These are phyloP conservation scores for Plasmodium malariae DNA, from an alignment of 169 alveolate species.

Conservation along the genomic window DNA sequence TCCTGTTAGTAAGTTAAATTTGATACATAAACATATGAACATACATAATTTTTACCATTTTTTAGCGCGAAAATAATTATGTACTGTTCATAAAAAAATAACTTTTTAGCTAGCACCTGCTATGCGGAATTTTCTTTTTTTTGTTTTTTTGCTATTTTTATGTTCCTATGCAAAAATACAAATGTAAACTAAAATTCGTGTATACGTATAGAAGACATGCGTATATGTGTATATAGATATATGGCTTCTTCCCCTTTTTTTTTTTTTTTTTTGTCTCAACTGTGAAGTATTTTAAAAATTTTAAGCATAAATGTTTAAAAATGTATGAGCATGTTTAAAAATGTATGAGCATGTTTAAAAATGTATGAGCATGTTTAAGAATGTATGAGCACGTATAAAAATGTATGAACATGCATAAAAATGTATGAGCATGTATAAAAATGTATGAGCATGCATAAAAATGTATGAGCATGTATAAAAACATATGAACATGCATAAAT, in stretches of 20 bases:
- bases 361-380: no score
- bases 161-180: not conserved
- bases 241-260: conserved; percentile 3
- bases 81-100: not conserved
- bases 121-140: not conserved
- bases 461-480: no score
- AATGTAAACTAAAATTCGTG: not conserved
- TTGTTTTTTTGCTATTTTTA: conserved; percentile 1
- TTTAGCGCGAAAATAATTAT: not conserved
- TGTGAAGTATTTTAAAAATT: no score
- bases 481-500: no score
- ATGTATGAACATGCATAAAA: no score
- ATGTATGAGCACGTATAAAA: no score
- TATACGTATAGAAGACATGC: not conserved
- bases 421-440: no score
- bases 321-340: no score
- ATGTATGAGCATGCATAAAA: no score
- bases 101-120: not conserved
- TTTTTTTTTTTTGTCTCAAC: not conserved
- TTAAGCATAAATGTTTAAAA: no score
- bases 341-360: no score
- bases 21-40: not conserved
- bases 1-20: no score
- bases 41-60: not conserved
- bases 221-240: not conserved